Percentiles rank a stretch among this genome's conserved stretches.
Conservation (phyloP, 371 early-diverging fungal species). For the Circinella umbellata region DNA sequence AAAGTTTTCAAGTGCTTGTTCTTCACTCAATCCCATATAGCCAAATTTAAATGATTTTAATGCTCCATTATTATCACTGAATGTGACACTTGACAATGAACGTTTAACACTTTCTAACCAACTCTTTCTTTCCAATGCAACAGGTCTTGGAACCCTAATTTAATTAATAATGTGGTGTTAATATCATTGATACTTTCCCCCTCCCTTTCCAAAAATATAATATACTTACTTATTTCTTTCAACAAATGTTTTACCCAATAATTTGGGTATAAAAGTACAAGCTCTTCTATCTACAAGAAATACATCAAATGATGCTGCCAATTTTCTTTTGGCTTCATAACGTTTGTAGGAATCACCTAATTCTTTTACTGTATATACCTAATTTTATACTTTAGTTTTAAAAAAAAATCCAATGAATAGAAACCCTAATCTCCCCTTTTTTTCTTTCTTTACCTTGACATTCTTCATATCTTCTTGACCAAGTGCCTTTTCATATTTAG, state of each 20-base stretch:
- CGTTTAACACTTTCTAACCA: neutral
- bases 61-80: neutral
- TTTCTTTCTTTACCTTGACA: neutral
- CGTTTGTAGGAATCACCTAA: neutral
- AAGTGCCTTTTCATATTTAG: neutral
- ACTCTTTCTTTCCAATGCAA: neutral
- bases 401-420: neutral
- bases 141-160: neutral
- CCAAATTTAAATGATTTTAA: neutral
- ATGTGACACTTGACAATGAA: neutral
- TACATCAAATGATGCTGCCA: constrained; percentile 6
- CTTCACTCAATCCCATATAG: neutral
- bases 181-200: neutral
- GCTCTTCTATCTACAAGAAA: neutral
- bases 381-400: neutral
- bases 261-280: neutral
- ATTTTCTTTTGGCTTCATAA: constrained; percentile 4
- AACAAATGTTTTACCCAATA: neutral
- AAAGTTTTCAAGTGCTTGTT: neutral
- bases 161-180: neutral
- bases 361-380: constrained; percentile 4
- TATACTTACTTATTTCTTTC: neutral
- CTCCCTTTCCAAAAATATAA: neutral
- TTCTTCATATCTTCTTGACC: neutral
- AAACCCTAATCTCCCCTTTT: neutral